phyloP scores from a whole-genome alignment of 306 rosid genomes.

The Prunus davidiana region DNA sequence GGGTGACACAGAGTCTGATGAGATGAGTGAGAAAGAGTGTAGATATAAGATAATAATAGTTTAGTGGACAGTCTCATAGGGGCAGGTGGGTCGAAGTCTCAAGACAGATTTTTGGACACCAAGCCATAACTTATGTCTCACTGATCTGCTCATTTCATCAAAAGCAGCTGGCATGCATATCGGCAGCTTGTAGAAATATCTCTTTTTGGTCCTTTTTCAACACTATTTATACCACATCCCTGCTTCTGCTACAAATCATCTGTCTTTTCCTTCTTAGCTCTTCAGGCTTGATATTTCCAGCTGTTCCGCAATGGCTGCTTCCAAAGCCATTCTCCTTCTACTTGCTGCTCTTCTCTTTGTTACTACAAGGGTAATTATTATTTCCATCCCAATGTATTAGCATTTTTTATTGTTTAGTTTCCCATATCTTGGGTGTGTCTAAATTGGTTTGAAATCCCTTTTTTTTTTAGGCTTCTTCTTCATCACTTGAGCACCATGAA shows the following conservation, averaged over 20 bases:
- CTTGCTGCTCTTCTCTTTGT: conserved; percentile 36
- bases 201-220: background rate
- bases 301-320: conserved; percentile 44
- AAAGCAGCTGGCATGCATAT: background rate
- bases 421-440: background rate
- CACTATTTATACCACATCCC: conserved; percentile 33
- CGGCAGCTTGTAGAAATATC: background rate
- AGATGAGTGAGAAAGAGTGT: background rate
- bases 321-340: conserved; percentile 38
- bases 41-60: background rate
- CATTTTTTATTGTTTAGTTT: background rate
- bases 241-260: background rate
- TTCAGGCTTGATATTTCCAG: background rate
- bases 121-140: background rate
- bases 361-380: conserved; percentile 30
- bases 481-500: conserved; percentile 27
- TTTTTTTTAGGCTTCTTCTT: conserved; percentile 28
- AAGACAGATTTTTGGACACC: background rate
- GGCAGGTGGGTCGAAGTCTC: background rate
- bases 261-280: background rate
- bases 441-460: conserved; percentile 5
- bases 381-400: background rate
- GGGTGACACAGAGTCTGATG: background rate
- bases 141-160: background rate
- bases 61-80: background rate